Evolutionary conservation across 1,284 basidiomycete genomes (phyloP).

Genomic region (Marasmius tenuissimus): DNA sequence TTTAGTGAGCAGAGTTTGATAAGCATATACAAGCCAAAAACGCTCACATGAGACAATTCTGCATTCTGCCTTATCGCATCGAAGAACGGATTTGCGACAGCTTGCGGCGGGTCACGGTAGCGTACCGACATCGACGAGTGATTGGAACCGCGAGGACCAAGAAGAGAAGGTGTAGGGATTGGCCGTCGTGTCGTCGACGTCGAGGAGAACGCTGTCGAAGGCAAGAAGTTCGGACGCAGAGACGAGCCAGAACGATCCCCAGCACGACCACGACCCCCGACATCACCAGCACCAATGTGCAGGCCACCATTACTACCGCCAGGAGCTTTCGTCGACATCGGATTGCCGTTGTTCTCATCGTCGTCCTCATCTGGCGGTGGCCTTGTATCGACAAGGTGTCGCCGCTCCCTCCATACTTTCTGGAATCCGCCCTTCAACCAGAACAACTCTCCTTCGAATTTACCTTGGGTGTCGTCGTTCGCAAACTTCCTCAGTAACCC

Average conservation of each 20-base stretch:
- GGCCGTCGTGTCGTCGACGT: conserved; percentile 44
- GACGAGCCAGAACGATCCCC: neutral
- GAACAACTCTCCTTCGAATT: conserved; percentile 62
- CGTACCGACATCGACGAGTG: conserved; percentile 14
- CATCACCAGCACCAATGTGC: neutral
- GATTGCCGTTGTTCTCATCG: conserved; percentile 47
- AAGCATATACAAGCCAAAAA: neutral
- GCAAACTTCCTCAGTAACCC: conserved; percentile 87
- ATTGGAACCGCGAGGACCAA: neutral
- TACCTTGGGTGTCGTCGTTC: conserved; percentile 41
- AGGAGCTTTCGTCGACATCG: neutral
- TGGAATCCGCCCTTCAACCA: conserved; percentile 85
- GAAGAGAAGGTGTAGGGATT: conserved; percentile 19
- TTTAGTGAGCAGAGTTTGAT: neutral
- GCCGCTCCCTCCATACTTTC: conserved; percentile 58
- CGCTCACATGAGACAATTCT: conserved; percentile 68
- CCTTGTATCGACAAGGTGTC: conserved; percentile 51
- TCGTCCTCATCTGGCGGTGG: conserved; percentile 51
- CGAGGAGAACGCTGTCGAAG: conserved; percentile 56
- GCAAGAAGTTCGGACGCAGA: neutral
- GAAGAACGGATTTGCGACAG: conserved; percentile 84
- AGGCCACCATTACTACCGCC: neutral
- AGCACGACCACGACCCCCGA: neutral
- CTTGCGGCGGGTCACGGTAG: neutral
- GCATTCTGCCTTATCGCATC: conserved; percentile 95